Evolutionary conservation across 148 eudicot species (phyloP).

Genomic region (Camellia japonica): DNA sequence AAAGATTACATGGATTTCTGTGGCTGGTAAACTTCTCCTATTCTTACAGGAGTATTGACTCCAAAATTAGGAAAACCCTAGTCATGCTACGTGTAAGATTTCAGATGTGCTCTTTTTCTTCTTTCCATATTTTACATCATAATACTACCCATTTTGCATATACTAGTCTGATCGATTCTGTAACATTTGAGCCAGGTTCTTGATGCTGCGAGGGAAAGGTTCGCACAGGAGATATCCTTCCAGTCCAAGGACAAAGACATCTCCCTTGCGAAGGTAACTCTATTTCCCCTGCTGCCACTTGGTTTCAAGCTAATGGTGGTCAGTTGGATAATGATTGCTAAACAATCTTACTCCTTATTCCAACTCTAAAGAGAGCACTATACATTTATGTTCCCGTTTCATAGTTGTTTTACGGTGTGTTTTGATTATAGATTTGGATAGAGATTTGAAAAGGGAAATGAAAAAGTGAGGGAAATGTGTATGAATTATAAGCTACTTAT

Average conservation of each 20-base stretch:
- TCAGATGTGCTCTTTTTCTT: too few species aligned
- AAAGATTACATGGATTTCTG: too few species aligned
- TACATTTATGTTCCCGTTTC: not conserved
- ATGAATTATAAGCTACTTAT: too few species aligned
- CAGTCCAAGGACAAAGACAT: conserved; percentile 78
- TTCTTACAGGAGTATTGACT: too few species aligned
- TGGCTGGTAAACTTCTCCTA: too few species aligned
- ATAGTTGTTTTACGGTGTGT: not conserved
- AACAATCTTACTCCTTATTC: not conserved
- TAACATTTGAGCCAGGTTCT: conserved; percentile 46
- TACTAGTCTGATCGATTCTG: conserved; percentile 11
- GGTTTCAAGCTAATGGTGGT: too few species aligned
- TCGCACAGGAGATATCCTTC: conserved; percentile 74
- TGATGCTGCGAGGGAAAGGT: conserved; percentile 74
- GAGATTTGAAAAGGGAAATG: too few species aligned
- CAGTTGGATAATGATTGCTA: too few species aligned
- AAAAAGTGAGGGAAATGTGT: too few species aligned
- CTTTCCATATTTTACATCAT: not conserved
- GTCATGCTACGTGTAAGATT: too few species aligned
- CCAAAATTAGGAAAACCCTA: too few species aligned
- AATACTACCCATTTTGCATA: not conserved
- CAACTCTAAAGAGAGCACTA: conserved; percentile 31
- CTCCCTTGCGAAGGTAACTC: conserved; percentile 64
- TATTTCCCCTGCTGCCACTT: not conserved
- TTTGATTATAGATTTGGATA: too few species aligned